Conservation (phyloP, 495 filamentous ascomycete genomes). For the Penicillium nucicola region DNA sequence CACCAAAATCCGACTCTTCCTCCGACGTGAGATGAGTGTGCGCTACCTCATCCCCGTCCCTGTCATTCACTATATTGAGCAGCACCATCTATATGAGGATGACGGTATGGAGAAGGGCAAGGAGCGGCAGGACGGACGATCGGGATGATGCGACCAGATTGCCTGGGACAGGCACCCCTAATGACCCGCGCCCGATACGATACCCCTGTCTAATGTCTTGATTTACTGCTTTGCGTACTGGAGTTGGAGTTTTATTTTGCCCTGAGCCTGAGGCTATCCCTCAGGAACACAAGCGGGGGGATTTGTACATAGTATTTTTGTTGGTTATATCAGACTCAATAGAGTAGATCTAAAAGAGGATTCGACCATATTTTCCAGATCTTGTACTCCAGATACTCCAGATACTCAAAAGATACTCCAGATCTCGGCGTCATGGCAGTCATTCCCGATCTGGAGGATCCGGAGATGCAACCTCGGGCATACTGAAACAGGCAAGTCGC, state of each 20-base stretch:
- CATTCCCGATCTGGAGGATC: too few relatives aligned
- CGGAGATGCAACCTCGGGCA: neutral
- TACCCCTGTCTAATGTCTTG: constrained; percentile 16
- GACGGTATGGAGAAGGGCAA: constrained; percentile 51
- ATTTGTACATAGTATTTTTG: constrained; percentile 16
- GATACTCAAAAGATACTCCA: neutral
- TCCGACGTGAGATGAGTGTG: constrained; percentile 77
- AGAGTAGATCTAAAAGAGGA: constrained; percentile 2
- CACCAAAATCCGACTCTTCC: constrained; percentile 83
- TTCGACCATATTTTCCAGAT: too few relatives aligned
- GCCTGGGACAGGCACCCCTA: constrained; percentile 1
- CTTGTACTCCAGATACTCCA: too few relatives aligned
- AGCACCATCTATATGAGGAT: constrained; percentile 70
- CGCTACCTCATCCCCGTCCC: constrained; percentile 61
- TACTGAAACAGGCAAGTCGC: constrained; percentile 1
- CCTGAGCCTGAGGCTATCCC: neutral
- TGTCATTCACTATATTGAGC: constrained; percentile 76
- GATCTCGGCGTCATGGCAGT: neutral
- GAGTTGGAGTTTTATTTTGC: constrained; percentile 12
- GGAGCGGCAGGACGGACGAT: constrained; percentile 19
- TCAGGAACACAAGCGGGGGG: too few relatives aligned
- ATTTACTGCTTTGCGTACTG: constrained; percentile 13
- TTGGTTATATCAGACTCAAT: neutral
- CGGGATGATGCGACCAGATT: constrained; percentile 17
- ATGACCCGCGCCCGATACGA: constrained; percentile 22